Evolutionary conservation across 805 yeast species (phyloP), one percentile per base, ranked within the genome.

Genomic region (Yamadazyma kitorensis): DNA sequence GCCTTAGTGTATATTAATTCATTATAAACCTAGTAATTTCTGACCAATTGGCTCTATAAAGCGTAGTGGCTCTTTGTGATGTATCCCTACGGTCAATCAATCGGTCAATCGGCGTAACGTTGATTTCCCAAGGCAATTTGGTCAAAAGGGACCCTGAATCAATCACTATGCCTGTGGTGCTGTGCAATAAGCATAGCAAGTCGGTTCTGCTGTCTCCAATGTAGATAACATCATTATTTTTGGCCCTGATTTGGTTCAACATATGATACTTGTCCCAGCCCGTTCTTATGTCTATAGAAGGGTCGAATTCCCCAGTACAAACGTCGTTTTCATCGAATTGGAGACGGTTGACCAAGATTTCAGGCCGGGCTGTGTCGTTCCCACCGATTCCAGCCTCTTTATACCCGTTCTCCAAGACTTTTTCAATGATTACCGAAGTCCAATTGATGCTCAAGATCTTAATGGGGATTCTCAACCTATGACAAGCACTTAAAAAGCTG

Each of bases 141-240:
- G 33, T 22, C 13, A 60, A 45, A 3, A 73, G 68, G 11, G 51
- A 45, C 2, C 59, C 59, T 5, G 64, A 63, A 12, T 51, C 60
- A 32, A 80, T 59, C 1, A 72, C 59, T 4, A 78, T 52, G 0
- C 80, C 82, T 12, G 51, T 43, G 38, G 69, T 68, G 2, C 75
- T 71, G 23, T 60, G 62, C 9, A 74, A 37, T 52, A 80, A 55
- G 1, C 78, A 64, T 22, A 76, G 49, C 3, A 76, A 54, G 56
- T 80, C 87, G 0, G 84, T 78, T 0, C 72, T 48, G 36, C 84
- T 76, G 45, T 80, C 87, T 1, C 87, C 87, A 11, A 79, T 58
- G 46, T 79, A 80, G 15, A 67, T 52, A 1, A 67, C 31, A 0
- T 45, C 43, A 13, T 45, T 52, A 12, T 36, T 15, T 4, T 34